Percentiles rank a stretch among this genome's conserved stretches.
Conservation (phyloP, 164 flowering plant species). For the Liriodendron chinense region DNA sequence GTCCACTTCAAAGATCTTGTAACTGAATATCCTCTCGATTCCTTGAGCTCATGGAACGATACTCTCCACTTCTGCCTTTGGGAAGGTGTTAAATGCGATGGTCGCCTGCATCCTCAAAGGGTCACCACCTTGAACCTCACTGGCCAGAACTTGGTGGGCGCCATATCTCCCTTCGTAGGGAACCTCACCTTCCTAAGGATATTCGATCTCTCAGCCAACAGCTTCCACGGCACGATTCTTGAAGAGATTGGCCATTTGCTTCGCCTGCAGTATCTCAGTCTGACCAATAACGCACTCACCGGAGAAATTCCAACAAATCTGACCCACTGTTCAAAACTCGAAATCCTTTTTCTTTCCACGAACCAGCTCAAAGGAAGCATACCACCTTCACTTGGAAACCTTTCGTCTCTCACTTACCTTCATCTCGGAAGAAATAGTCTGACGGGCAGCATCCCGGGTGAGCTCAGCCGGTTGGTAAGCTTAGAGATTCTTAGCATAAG, state of each 20-base stretch:
- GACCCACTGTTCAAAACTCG: not conserved
- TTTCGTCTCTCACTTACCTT: not conserved
- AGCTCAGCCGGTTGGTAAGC: not conserved
- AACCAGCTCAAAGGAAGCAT: slow-evolving; percentile 7
- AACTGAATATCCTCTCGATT: not conserved
- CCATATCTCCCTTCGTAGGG: slow-evolving; percentile 1
- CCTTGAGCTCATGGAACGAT: not conserved
- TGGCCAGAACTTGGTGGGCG: not conserved
- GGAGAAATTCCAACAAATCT: slow-evolving; percentile 3
- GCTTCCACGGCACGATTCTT: slow-evolving; percentile 5
- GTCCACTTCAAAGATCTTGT: not conserved
- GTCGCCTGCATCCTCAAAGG: not conserved
- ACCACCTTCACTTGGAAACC: slow-evolving; percentile 3
- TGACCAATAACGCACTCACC: not conserved
- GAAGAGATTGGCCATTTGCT: slow-evolving; percentile 5
- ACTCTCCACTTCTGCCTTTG: not conserved
- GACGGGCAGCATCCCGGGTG: slow-evolving; percentile 7
- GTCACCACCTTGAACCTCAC: not conserved
- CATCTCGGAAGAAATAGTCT: not conserved
- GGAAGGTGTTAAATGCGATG: not conserved
- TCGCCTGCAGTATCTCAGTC: not conserved
- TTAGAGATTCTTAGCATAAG: not conserved
- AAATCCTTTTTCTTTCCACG: not conserved
- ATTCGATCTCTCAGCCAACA: not conserved
- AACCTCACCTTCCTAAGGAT: slow-evolving; percentile 11